These are phyloP conservation scores for Malus hybrid DNA, from an alignment of 331 rosid species.

Conservation along the genomic window DNA sequence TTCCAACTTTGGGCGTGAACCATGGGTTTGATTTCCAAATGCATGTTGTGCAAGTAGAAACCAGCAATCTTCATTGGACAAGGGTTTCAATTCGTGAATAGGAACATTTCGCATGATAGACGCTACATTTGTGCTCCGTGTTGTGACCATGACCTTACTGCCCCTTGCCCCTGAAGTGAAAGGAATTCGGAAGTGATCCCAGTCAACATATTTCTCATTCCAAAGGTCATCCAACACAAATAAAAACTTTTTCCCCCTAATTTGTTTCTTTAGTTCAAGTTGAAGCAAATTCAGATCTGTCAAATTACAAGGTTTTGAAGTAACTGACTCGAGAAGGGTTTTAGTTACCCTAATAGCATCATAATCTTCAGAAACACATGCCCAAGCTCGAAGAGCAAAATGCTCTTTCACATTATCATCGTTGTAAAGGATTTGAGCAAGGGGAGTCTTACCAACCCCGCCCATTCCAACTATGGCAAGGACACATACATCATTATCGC, in stretches of 20 bases:
- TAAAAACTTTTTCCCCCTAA: too few relatives aligned
- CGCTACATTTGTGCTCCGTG: background rate
- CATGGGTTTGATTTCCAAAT: background rate
- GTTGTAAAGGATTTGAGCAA: constrained; percentile 17
- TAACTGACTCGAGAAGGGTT: background rate
- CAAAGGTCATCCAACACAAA: background rate
- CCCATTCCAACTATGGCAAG: constrained; percentile 22
- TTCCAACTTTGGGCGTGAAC: background rate
- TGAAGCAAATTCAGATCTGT: too few relatives aligned
- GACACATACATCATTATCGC: background rate
- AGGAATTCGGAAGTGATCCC: background rate
- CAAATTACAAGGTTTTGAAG: background rate
- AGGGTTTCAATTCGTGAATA: accelerated
- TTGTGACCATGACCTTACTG: background rate
- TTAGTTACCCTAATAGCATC: background rate
- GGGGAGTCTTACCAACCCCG: constrained; percentile 25
- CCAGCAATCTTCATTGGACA: constrained; percentile 9
- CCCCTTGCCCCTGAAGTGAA: background rate
- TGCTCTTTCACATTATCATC: constrained; percentile 1
- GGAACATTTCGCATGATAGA: background rate
- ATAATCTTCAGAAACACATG: constrained; percentile 12
- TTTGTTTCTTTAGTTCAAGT: too few relatives aligned
- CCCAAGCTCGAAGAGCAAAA: background rate
- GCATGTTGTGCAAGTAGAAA: constrained; percentile 12
- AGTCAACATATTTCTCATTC: background rate